Percentiles rank a stretch among this genome's conserved stretches.
These are phyloP conservation scores for Linaria vulgaris DNA, from an alignment of 257 asterid species.

Conservation along the genomic window DNA sequence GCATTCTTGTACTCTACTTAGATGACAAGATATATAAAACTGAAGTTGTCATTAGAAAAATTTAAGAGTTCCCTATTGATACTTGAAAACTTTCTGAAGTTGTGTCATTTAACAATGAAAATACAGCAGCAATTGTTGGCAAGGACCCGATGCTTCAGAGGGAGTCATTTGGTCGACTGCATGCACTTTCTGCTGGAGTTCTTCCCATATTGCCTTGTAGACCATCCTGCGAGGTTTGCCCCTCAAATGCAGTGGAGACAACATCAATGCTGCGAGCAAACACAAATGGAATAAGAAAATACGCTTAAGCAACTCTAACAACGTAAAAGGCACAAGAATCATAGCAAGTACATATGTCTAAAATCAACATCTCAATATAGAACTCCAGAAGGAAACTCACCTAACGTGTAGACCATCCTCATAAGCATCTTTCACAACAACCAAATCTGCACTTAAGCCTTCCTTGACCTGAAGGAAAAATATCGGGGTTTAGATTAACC, in stretches of 20 bases:
- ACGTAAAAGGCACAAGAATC: not conserved
- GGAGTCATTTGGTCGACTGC: slow-evolving; percentile 99
- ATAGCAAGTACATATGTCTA: not conserved
- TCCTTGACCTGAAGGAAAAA: slow-evolving; percentile 72
- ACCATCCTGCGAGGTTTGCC: slow-evolving; percentile 98
- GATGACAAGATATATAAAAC: too few relatives aligned
- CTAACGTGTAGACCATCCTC: slow-evolving; percentile 99
- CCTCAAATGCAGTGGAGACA: slow-evolving; percentile 79
- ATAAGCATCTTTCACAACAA: slow-evolving; percentile 71
- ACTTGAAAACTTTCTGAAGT: too few relatives aligned
- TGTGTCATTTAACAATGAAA: too few relatives aligned
- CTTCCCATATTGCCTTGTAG: slow-evolving; percentile 99
- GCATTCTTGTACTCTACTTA: too few relatives aligned
- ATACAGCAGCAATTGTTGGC: too few relatives aligned
- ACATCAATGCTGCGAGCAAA: slow-evolving; percentile 87
- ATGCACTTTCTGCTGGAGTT: slow-evolving; percentile 82
- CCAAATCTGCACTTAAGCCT: slow-evolving; percentile 73
- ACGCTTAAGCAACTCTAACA: not conserved
- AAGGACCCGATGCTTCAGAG: slow-evolving; percentile 56
- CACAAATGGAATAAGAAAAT: not conserved
- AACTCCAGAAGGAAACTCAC: slow-evolving; percentile 39
- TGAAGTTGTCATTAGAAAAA: slow-evolving; percentile 43
- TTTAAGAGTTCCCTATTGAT: not conserved
- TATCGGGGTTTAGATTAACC: not conserved
- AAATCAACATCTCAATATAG: slow-evolving; percentile 3